A percentile compares a stretch with the other conserved stretches of the same genome.
Evolutionary conservation across 495 filamentous ascomycete species (phyloP).

Genomic region (Hyaloscypha variabilis): DNA sequence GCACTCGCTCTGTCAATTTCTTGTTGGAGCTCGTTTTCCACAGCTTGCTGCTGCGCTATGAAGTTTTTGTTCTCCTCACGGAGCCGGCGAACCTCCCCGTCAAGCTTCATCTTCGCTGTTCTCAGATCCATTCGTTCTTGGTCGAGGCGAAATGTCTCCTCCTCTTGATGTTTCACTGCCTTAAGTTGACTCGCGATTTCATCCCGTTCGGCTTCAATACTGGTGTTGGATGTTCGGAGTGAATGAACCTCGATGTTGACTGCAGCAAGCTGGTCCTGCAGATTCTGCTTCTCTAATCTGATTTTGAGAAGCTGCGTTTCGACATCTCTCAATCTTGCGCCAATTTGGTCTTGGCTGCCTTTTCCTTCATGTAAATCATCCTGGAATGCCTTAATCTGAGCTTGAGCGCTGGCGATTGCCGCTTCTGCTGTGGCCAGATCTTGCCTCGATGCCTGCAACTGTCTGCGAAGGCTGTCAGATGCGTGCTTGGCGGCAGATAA

Average conservation of each 20-base stretch:
- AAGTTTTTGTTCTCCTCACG: constrained; percentile 58
- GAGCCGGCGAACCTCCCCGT: constrained; percentile 59
- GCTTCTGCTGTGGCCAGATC: constrained; percentile 45
- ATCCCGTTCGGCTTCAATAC: constrained; percentile 64
- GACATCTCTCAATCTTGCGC: constrained; percentile 34
- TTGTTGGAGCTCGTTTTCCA: constrained; percentile 36
- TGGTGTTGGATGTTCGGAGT: constrained; percentile 52
- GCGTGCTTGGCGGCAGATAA: constrained; percentile 49
- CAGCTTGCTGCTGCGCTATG: constrained; percentile 49
- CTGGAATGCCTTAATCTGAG: constrained; percentile 59
- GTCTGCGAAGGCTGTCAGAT: constrained; percentile 50
- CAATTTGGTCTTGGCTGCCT: constrained; percentile 38
- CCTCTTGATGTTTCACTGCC: constrained; percentile 48
- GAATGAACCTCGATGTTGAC: constrained; percentile 63
- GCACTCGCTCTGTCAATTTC: constrained; percentile 47
- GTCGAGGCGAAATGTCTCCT: constrained; percentile 57
- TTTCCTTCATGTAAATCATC: constrained; percentile 48
- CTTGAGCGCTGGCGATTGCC: constrained; percentile 48
- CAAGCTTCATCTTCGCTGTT: constrained; percentile 58
- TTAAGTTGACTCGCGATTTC: constrained; percentile 62
- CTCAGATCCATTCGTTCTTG: constrained; percentile 65
- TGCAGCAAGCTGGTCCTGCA: constrained; percentile 65
- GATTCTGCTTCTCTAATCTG: constrained; percentile 57
- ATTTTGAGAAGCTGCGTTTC: constrained; percentile 49
- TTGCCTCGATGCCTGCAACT: constrained; percentile 47